Base-by-base conservation (phyloP, 805 yeast species). In the Candida rishiriensis region DNA sequence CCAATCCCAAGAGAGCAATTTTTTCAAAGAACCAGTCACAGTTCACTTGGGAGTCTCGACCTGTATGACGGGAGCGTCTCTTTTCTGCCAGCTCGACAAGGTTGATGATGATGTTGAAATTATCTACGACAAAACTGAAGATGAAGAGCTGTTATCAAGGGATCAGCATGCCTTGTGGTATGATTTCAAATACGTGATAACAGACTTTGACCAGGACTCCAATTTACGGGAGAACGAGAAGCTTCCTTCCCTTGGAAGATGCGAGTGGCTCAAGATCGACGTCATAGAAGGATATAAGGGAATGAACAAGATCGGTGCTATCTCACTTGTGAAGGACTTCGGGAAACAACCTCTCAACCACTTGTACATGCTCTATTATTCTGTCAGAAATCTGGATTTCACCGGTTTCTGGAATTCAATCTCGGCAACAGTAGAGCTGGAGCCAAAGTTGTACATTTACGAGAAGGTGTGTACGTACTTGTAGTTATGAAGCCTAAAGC, bases 51-150 rank as follows among this genome's bases (percentile, higher is more conserved):
- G 86, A 55, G 82, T 83, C 3, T 78, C 85, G 0, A 75, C 91
- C 0, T 87, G 96, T 56, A 88, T 88, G 93, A 80, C 91, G 1
- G 98, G 98, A 9, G 83, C 81, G 3, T 77, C 90, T 3, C 70
- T 78, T 41, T 91, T 91, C 65, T 83, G 83, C 0, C 83, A 89
- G 56, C 52, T 85, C 4, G 49, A 49, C 12, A 61, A 54, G 3
- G 17, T 36, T 3, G 54, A 63, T 34, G 40, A 44, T 9, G 39
- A 50, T 5, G 38, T 57, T 28, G 57, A 58, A 34, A 58, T 75
- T 36, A 49, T 46, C n/a, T 91, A 88, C 57, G 97, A 91, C 62
- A 88, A 84, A 57, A 78, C 93, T 0, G 97, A 91, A 58, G 68
- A 73, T 39, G 49, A 49, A 3, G 55, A 51, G 0, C 61, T 50